A percentile compares a stretch with the other conserved stretches of the same genome.
phyloP scores from a whole-genome alignment of 23 red algal species.

The Chondrus crispus region DNA sequence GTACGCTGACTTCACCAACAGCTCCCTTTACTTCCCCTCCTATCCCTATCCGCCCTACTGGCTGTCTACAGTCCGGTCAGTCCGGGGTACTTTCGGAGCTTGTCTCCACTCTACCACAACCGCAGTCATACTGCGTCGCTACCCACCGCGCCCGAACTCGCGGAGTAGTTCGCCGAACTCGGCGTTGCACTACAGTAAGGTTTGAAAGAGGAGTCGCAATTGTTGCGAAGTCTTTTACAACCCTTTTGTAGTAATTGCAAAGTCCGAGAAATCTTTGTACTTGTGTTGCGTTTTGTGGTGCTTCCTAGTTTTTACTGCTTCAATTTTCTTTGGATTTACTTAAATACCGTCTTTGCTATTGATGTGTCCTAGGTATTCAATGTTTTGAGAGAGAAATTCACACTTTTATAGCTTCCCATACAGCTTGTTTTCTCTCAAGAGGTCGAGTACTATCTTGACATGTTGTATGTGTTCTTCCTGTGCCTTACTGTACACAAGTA shows the following conservation, averaged over 20 bases:
- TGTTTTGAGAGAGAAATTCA: background rate
- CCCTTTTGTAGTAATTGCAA: background rate
- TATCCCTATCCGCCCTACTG: too few species aligned
- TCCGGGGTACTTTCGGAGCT: too few species aligned
- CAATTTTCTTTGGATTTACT: background rate
- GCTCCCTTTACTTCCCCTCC: too few species aligned
- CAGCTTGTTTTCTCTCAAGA: constrained; percentile 12
- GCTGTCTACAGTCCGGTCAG: too few species aligned
- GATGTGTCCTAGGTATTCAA: constrained; percentile 37
- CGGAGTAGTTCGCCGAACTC: too few species aligned
- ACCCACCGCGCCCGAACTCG: too few species aligned
- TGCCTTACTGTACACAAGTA: constrained; percentile 45
- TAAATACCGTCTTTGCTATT: background rate
- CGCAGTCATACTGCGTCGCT: too few species aligned
- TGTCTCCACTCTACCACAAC: too few species aligned
- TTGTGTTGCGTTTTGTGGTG: background rate
- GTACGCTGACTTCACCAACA: too few species aligned
- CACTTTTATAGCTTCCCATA: constrained; percentile 27
- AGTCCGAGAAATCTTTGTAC: background rate
- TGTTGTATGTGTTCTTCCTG: constrained; percentile 33
- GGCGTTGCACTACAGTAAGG: too few species aligned
- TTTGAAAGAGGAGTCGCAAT: background rate
- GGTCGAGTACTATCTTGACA: constrained; percentile 4
- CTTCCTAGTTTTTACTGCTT: background rate
- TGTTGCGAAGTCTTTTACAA: background rate